A percentile compares a stretch with the other conserved stretches of the same genome.
These are phyloP conservation scores for Cyclotella baltica DNA, from an alignment of 108 stramenopile species.

Conservation along the genomic window DNA sequence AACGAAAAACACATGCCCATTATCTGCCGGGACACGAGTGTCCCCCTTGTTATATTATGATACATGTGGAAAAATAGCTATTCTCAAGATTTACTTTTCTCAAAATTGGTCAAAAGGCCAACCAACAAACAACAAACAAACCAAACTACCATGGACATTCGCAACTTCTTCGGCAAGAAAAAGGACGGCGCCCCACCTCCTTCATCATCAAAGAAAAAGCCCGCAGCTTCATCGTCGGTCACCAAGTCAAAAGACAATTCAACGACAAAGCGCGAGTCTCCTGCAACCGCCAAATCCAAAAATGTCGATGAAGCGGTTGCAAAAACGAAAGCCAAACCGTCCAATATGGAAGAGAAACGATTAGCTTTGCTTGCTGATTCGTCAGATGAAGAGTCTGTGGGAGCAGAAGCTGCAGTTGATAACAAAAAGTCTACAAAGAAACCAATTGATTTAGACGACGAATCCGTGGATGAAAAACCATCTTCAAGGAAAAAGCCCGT, in stretches of 20 bases:
- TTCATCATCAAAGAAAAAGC: background rate
- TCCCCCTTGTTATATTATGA: too few species aligned
- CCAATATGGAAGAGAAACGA: constrained; percentile 6
- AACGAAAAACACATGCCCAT: too few species aligned
- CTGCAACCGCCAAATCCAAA: background rate
- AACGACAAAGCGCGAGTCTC: background rate
- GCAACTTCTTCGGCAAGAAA: constrained; percentile 51
- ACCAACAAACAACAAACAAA: background rate
- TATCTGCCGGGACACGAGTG: too few species aligned
- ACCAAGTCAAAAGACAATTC: background rate
- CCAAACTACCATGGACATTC: constrained; percentile 50
- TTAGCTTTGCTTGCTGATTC: background rate
- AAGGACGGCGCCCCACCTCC: background rate
- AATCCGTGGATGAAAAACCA: background rate
- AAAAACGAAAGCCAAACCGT: background rate
- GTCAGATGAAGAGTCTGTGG: background rate
- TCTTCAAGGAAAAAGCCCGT: background rate
- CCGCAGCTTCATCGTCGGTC: background rate
- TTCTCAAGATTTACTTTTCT: background rate
- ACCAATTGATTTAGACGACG: background rate
- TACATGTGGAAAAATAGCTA: too few species aligned
- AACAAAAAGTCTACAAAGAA: background rate
- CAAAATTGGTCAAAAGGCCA: too few species aligned
- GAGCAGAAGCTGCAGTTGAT: background rate
- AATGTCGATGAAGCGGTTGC: background rate